Base-by-base conservation (phyloP, 805 yeast genomes). In the Lipomyces kockii region DNA sequence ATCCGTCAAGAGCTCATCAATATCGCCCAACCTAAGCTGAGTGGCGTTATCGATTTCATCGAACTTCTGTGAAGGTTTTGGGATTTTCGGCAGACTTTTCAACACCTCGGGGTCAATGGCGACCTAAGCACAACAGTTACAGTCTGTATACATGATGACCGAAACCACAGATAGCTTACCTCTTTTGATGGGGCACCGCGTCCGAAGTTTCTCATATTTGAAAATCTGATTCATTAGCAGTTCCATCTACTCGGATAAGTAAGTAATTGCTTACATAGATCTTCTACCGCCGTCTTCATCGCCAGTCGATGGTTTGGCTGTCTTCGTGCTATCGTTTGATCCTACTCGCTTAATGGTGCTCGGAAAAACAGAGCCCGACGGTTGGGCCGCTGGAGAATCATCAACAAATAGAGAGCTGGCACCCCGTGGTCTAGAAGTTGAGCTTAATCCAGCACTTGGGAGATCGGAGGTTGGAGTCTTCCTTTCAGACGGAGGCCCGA, bases 1-100 rank as follows among this genome's bases (percentile, higher is more conserved):
- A 64, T 81, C 83, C 4, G 69, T 63, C 54, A 79, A 75, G 32
- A 81, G 74, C 29, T 69, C 74, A 43, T 72, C 72, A 20, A 81
- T 74, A 25, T 81, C 83, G 1, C 75, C 74, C 20, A 79, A 52
- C n/a, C 77, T 77, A 25, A 81, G 72, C 29, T 73, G 63, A 27
- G 76, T 79, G 11, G 77, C 73, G 29, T 77, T 77, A 1, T 62
- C 53, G 11, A 65, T 3, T 7, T 17, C 35, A 11, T 35, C 54
- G 37, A 62, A 62, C 43, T 63, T 57, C n/a, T 49, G 39, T 32
- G 61, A 39, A n/a, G 71, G 66, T 22, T 54, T 29, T 5, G 64
- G 55, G 3, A 67, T 9, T 34, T 60, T 64, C 17, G 65, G 62
- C 20, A 65, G 51, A 43, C 39, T 8, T 17, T 22, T 22, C 54